Conservation (phyloP, 2,329 filamentous ascomycete genomes). For the Colletotrichum musae region DNA sequence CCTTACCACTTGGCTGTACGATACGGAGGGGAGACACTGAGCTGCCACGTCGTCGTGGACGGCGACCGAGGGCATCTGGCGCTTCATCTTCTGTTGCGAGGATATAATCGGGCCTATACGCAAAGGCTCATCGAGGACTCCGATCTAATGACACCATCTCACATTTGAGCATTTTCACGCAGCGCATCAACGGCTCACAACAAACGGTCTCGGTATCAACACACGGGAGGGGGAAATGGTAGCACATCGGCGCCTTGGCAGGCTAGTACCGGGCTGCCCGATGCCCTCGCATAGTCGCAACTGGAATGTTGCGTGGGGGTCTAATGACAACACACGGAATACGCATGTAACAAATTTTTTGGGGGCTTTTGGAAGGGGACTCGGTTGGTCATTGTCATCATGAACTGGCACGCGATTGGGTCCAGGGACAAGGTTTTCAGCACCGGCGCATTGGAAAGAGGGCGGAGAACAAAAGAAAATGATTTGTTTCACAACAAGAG, state of each 20-base stretch:
- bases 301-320: constrained; percentile 30
- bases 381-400: constrained; percentile 32
- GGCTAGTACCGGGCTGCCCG: constrained; percentile 16
- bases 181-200: constrained; percentile 20
- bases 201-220: constrained; percentile 11
- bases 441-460: constrained; percentile 40
- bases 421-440: constrained; percentile 35
- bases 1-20: constrained; percentile 21
- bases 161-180: constrained; percentile 22
- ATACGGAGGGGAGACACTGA: constrained; percentile 9
- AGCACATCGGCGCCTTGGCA: constrained; percentile 29
- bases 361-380: constrained; percentile 16
- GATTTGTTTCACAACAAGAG: constrained; percentile 35
- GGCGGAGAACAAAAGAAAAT: constrained; percentile 39
- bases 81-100: constrained; percentile 1
- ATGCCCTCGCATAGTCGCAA: constrained; percentile 23
- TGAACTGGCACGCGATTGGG: constrained; percentile 29
- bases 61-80: not conserved
- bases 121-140: not conserved
- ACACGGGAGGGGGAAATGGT: constrained; percentile 8
- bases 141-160: constrained; percentile 22
- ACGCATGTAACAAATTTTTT: constrained; percentile 37
- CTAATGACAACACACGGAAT: constrained; percentile 36
- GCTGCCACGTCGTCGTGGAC: not conserved
- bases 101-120: constrained; percentile 21